A percentile compares a stretch with the other conserved stretches of the same genome.
These are phyloP conservation scores for Zygosaccharomyces bisporus DNA, from an alignment of 805 yeast species.

Conservation along the genomic window DNA sequence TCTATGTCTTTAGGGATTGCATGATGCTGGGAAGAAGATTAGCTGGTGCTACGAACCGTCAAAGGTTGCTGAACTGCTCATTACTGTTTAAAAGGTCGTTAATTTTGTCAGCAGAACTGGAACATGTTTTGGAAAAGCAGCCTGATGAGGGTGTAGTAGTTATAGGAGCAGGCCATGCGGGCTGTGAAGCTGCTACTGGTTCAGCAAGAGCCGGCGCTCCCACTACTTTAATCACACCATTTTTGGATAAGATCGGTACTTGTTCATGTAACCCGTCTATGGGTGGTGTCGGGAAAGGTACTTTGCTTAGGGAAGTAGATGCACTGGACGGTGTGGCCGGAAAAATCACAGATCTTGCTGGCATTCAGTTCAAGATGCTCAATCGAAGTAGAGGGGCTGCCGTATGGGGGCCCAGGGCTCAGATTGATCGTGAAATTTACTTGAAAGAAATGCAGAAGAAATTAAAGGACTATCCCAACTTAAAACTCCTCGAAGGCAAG, in stretches of 20 bases:
- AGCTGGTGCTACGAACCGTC: not conserved
- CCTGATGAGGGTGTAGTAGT: conserved; percentile 56
- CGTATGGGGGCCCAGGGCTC: conserved; percentile 98
- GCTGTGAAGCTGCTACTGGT: conserved; percentile 95
- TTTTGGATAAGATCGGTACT: conserved; percentile 71
- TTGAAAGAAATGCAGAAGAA: conserved; percentile 71
- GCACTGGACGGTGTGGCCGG: conserved; percentile 93
- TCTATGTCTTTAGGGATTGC: not conserved
- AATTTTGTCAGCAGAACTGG: conserved; percentile 16
- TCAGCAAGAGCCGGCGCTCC: conserved; percentile 77
- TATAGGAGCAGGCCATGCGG: conserved; percentile 98
- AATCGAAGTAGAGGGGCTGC: conserved; percentile 88
- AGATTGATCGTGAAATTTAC: conserved; percentile 83
- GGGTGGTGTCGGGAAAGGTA: conserved; percentile 99
- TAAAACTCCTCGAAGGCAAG: conserved; percentile 57
- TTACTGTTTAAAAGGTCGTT: conserved; percentile 9
- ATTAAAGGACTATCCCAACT: conserved; percentile 51
- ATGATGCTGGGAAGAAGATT: not conserved
- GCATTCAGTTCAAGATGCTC: conserved; percentile 83
- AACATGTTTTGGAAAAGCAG: conserved; percentile 7
- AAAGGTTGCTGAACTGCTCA: not conserved
- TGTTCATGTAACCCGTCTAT: conserved; percentile 96
- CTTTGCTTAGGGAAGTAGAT: conserved; percentile 85
- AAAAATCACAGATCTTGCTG: conserved; percentile 84
- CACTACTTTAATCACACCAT: conserved; percentile 65